phyloP scores from a whole-genome alignment of 129 eudicot species.

The Arctium minus region DNA sequence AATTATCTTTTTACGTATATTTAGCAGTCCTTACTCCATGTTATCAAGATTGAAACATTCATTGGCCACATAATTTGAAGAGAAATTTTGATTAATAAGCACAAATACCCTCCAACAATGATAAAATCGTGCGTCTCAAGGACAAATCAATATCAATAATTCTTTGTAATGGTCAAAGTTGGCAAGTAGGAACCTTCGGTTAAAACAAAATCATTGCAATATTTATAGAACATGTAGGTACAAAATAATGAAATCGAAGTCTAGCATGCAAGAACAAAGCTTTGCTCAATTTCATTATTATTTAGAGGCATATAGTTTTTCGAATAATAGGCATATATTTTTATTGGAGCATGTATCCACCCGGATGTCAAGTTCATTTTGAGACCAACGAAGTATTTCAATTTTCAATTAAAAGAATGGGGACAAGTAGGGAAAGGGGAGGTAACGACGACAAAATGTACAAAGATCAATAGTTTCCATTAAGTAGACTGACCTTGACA shows the following conservation, averaged over 20 bases:
- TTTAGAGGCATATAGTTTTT: not conserved
- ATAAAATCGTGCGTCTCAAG: not conserved
- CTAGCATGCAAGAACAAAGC: not conserved
- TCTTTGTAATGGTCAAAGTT: not conserved
- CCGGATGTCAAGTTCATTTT: too few relatives aligned
- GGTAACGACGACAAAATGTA: not conserved
- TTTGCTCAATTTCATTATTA: too few relatives aligned
- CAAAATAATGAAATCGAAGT: too few relatives aligned
- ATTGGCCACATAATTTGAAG: not conserved
- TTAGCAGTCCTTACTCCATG: not conserved
- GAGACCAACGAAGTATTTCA: not conserved
- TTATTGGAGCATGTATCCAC: not conserved
- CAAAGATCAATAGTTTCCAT: not conserved
- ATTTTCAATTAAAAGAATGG: not conserved
- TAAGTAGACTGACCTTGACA: conserved; percentile 52
- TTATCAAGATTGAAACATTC: not conserved
- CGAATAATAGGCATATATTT: too few relatives aligned
- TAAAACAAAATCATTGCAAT: not conserved
- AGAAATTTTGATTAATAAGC: not conserved
- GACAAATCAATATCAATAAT: not conserved
- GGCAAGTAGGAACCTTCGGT: not conserved
- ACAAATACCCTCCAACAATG: not conserved
- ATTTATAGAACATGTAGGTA: not conserved
- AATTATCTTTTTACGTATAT: not conserved
- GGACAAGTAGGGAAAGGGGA: not conserved